Evolutionary conservation across 148 eudicot species (phyloP).

Genomic region (Vaccinium darrowii): DNA sequence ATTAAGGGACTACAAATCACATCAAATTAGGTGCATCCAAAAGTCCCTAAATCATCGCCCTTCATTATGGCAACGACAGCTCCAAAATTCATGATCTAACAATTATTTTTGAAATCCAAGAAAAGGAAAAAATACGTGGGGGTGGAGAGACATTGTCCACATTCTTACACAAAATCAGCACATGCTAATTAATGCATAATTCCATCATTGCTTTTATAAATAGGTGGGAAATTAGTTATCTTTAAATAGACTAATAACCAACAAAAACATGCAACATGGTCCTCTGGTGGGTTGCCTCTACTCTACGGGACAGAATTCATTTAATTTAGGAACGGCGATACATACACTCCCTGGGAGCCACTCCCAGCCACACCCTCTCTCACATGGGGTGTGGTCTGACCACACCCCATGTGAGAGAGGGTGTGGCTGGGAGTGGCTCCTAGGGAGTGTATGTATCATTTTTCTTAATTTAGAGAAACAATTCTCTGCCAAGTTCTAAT

Average conservation of each 20-base stretch:
- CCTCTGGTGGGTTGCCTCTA: not conserved
- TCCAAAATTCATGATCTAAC: not conserved
- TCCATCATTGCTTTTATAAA: not conserved
- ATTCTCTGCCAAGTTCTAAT: not conserved
- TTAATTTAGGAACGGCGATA: too few relatives aligned
- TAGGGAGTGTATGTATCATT: too few relatives aligned
- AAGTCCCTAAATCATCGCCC: not conserved
- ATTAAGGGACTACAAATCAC: not conserved
- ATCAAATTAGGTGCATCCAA: too few relatives aligned
- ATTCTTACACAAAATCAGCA: not conserved
- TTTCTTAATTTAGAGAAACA: not conserved
- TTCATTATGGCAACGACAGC: conserved; percentile 11
- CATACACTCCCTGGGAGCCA: too few relatives aligned
- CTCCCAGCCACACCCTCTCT: too few relatives aligned
- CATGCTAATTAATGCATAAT: conserved; percentile 13
- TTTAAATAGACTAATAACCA: not conserved
- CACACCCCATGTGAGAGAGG: too few relatives aligned
- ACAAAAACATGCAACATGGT: not conserved
- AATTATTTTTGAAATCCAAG: not conserved
- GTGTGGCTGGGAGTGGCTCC: too few relatives aligned
- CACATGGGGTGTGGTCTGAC: too few relatives aligned
- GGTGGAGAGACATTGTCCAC: not conserved
- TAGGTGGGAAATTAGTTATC: not conserved
- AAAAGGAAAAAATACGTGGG: too few relatives aligned
- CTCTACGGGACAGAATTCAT: not conserved